These are phyloP conservation scores for Chlorella sp. DNA, from an alignment of 139 green algal genomes.

Conservation along the genomic window DNA sequence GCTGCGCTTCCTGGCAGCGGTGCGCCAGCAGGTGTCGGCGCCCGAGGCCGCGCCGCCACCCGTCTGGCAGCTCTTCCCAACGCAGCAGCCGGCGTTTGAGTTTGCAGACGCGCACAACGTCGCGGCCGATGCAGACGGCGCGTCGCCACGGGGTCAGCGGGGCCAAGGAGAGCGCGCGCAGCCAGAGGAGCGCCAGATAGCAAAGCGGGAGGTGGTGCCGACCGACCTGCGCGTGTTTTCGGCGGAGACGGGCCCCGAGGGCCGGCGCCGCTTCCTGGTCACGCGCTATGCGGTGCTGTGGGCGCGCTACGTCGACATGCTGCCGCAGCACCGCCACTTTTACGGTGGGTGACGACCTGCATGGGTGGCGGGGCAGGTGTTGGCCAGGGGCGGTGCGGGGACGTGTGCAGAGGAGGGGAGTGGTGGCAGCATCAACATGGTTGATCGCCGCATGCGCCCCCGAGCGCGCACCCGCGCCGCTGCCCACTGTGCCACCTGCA, in stretches of 20 bases:
- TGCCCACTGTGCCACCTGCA: too few species aligned
- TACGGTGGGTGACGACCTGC: too few species aligned
- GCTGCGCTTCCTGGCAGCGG: conserved; percentile 11
- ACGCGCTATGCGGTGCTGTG: conserved; percentile 44
- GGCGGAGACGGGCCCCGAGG: conserved; percentile 29
- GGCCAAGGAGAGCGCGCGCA: too few species aligned
- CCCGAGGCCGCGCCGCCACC: background rate
- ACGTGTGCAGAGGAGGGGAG: too few species aligned
- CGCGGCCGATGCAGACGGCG: conserved; percentile 14
- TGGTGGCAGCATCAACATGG: too few species aligned
- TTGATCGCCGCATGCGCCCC: too few species aligned
- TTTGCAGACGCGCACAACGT: conserved; percentile 42
- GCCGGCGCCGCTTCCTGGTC: conserved; percentile 47
- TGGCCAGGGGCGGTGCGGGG: too few species aligned
- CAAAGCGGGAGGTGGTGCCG: too few species aligned
- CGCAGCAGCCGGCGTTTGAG: conserved; percentile 58
- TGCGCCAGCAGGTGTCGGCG: background rate
- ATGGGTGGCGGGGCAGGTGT: too few species aligned
- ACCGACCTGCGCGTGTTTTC: conserved; percentile 47
- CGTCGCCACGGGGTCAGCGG: too few species aligned
- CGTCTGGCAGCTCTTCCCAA: conserved; percentile 42
- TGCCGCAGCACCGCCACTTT: conserved; percentile 39
- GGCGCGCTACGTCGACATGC: conserved; percentile 35
- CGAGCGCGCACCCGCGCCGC: too few species aligned
- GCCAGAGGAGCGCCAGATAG: too few species aligned